Evolutionary conservation across 2,329 filamentous ascomycete species (phyloP).

Genomic region (Elsinoe batatas): DNA sequence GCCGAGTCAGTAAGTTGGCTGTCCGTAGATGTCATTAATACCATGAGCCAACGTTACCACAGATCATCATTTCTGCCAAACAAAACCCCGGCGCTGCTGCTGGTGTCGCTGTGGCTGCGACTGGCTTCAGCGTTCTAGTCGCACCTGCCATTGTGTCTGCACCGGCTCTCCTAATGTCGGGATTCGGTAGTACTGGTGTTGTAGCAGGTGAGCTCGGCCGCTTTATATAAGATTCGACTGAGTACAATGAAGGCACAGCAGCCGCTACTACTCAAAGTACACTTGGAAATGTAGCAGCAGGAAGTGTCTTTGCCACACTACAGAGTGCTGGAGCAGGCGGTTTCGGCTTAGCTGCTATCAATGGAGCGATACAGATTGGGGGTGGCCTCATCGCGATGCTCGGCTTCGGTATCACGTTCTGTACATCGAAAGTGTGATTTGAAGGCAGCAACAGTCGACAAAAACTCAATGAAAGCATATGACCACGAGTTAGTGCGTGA

Average conservation of each 20-base stretch:
- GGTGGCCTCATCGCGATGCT: not conserved
- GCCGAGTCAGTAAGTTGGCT: not conserved
- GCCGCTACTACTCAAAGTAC: not conserved
- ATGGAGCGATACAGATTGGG: not conserved
- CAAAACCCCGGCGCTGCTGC: not conserved
- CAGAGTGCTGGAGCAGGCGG: not conserved
- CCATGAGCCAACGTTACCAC: not conserved
- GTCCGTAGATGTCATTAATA: not conserved
- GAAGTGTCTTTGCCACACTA: not conserved
- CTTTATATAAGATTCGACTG: not conserved
- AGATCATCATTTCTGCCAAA: not conserved
- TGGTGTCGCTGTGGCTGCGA: not conserved
- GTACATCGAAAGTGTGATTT: not conserved
- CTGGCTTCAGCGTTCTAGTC: not conserved
- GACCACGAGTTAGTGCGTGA: not conserved
- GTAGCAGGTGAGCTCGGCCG: not conserved
- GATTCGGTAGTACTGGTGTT: not conserved
- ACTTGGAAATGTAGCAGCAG: not conserved
- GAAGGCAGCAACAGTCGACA: not conserved
- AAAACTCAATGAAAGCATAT: not conserved
- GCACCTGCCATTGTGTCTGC: not conserved
- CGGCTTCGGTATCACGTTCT: not conserved
- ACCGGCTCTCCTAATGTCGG: not conserved
- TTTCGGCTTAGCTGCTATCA: not conserved
- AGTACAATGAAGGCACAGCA: not conserved